Conservation (phyloP, 352 stramenopile species). For the Discostella stelligera region DNA sequence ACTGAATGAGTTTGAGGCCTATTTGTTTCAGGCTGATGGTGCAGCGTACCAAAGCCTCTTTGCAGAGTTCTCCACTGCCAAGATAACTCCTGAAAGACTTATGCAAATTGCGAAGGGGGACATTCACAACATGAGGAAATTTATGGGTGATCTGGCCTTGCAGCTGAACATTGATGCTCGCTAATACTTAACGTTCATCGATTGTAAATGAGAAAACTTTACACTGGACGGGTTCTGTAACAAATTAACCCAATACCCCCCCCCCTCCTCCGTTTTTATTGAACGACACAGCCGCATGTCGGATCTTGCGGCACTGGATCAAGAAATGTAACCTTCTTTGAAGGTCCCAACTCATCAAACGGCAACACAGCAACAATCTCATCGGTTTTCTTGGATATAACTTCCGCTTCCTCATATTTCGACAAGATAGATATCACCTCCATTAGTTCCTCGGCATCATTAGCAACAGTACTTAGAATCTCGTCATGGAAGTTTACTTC, state of each 20-base stretch:
- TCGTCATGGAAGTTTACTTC: constrained; percentile 13
- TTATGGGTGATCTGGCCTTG: constrained; percentile 48
- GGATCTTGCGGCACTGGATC: no score
- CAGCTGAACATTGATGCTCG: constrained; percentile 49
- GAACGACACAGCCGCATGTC: no score
- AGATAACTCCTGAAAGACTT: constrained; percentile 51
- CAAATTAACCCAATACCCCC: no score
- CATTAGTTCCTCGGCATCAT: constrained; percentile 7
- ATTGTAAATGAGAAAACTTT: no score
- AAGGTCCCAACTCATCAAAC: no score
- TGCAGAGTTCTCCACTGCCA: constrained; percentile 58
- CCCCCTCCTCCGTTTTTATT: no score
- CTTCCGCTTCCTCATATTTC: constrained; percentile 10
- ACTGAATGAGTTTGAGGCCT: constrained; percentile 63
- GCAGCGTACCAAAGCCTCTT: constrained; percentile 68
- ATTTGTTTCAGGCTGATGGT: constrained; percentile 58
- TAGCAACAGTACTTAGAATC: constrained; percentile 1
- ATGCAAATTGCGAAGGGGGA: constrained; percentile 53
- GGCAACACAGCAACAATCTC: no score
- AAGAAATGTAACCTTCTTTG: no score
- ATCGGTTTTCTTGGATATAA: neutral
- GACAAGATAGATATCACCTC: constrained; percentile 7
- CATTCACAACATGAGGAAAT: constrained; percentile 50
- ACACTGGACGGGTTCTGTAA: no score
- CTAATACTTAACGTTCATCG: no score